Evolutionary conservation across 2,329 filamentous ascomycete species (phyloP), one percentile per base, ranked within the genome.

Genomic region (Penicillium nordicum): DNA sequence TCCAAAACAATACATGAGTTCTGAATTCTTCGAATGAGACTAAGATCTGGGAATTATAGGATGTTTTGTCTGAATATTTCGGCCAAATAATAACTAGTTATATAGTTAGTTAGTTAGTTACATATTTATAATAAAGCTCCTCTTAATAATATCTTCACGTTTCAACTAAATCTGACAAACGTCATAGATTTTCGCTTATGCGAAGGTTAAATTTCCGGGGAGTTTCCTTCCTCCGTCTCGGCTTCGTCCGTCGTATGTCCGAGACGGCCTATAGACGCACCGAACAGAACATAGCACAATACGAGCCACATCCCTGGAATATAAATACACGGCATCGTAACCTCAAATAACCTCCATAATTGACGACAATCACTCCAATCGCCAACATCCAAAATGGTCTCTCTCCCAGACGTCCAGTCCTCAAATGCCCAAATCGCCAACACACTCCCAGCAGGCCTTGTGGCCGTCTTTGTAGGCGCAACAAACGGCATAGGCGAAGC

Each of bases 401-500:
- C 45, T 5, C 30, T 62, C 18, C 18, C 58, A 16, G 50, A 54
- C 4, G 50, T 62, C 37, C 55, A 57, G 11, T 29, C 48, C 14
- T 61, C 60, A 6, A 62, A 62, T 29, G 25, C 48, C 23, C 43
- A 42, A 10, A 61, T 62, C 42, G 27, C 50, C 23, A 55, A 18
- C 8, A 18, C 63, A 3, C 70, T 79, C 3, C 74, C 73, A 5
- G 50, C 69, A 2, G 70, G 73, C 12, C 69, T 81, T 6, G 76
- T 81, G 9, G 79, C 77, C 14, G 76, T 82, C 54, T 82, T 83
- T 58, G 75, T 78, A 8, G 80, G 81, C 23, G 80, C 71, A 21
- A 83, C 80, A 4, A 79, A 72, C 29, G 80, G 81, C 37, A 78
- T 83, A 45, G 80, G 81, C 42, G 77, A 80, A 61, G 72, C 69